These are phyloP conservation scores for Ogataea trehalophila DNA, from an alignment of 805 yeast species.

Conservation along the genomic window DNA sequence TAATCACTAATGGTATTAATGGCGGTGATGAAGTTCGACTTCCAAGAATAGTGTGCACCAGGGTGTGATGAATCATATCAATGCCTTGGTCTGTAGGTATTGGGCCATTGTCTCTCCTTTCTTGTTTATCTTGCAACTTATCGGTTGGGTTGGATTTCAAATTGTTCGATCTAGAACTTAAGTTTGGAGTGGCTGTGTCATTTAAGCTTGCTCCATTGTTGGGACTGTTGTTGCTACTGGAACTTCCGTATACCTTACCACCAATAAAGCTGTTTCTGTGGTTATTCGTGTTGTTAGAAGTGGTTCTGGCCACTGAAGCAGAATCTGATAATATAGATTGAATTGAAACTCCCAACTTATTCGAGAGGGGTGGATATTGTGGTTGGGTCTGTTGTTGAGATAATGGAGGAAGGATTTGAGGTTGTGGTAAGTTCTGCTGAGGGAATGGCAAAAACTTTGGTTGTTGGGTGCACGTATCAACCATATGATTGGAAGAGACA, in stretches of 20 bases:
- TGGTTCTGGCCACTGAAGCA: neutral
- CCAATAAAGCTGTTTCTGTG: neutral
- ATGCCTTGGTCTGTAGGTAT: slow-evolving; percentile 2
- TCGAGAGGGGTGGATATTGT: slow-evolving; percentile 5
- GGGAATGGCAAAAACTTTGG: slow-evolving; percentile 4
- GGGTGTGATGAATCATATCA: slow-evolving; percentile 11
- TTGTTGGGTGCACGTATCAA: neutral
- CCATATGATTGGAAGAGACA: no score
- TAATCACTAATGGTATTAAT: slow-evolving; percentile 23
- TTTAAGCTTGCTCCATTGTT: neutral
- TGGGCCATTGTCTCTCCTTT: neutral
- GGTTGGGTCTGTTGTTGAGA: neutral
- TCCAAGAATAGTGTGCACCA: slow-evolving; percentile 21
- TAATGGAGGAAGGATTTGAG: neutral
- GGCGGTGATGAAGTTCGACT: slow-evolving; percentile 25
- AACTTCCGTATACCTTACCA: neutral
- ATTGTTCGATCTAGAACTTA: neutral
- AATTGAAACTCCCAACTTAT: slow-evolving; percentile 9
- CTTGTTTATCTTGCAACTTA: neutral
- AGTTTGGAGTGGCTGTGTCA: neutral
- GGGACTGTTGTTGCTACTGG: neutral
- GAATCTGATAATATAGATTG: slow-evolving; percentile 9
- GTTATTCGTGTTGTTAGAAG: neutral
- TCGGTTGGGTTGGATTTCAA: neutral
- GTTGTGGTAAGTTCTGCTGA: neutral